Conservation (phyloP, 2,329 filamentous ascomycete genomes). For the Penicillium expansum region DNA sequence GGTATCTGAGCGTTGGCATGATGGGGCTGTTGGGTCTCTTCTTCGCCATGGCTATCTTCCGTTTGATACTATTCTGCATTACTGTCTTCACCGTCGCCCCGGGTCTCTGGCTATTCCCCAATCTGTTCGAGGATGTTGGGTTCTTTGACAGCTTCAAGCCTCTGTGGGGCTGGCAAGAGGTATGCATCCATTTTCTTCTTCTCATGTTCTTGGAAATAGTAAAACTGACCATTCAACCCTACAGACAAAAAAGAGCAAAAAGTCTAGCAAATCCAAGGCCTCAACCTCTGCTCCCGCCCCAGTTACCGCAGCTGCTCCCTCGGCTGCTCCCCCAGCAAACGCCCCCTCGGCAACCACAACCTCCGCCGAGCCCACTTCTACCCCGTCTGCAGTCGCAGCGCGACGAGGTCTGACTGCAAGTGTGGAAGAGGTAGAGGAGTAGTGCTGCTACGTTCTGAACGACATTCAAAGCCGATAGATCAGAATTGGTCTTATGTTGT, state of each 20-base stretch:
- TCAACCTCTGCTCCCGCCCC: background rate
- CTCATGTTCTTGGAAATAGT: background rate
- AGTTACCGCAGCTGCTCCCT: slow-evolving; percentile 5
- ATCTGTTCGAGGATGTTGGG: slow-evolving; percentile 96
- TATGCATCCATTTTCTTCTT: slow-evolving; percentile 44
- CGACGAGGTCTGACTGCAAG: slow-evolving; percentile 44
- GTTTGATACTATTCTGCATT: slow-evolving; percentile 87
- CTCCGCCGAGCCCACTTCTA: slow-evolving; percentile 36
- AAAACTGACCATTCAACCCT: slow-evolving; percentile 7
- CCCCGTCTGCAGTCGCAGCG: slow-evolving; percentile 26
- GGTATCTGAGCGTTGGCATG: slow-evolving; percentile 95
- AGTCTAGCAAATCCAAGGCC: slow-evolving; percentile 29
- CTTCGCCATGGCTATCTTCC: slow-evolving; percentile 97
- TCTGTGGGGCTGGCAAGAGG: slow-evolving; percentile 97
- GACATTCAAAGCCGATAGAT: background rate
- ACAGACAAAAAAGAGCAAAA: slow-evolving; percentile 43
- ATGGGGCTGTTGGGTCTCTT: slow-evolving; percentile 86
- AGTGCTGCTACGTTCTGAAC: slow-evolving; percentile 11
- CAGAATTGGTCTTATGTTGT: background rate
- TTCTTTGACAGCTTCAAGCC: slow-evolving; percentile 97
- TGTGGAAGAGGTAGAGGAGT: slow-evolving; percentile 49
- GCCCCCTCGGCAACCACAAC: slow-evolving; percentile 35
- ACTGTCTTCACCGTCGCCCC: slow-evolving; percentile 83
- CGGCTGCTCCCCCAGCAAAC: slow-evolving; percentile 6
- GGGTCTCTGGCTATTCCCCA: slow-evolving; percentile 97